These are phyloP conservation scores for Eucalyptus sp. DNA, from an alignment of 345 rosid species.

Conservation along the genomic window DNA sequence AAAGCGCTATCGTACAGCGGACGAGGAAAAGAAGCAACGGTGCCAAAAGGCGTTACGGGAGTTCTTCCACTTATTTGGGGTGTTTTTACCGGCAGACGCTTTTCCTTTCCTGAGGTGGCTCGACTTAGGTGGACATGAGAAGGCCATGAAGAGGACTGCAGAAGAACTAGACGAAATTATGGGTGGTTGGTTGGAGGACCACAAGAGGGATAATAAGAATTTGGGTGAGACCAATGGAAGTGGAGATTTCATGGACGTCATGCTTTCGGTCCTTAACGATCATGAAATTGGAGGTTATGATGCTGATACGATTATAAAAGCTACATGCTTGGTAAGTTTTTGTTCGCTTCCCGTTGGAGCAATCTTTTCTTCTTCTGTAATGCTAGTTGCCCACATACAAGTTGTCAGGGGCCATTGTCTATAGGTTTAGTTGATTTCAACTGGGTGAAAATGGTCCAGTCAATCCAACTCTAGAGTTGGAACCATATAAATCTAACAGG, in stretches of 20 bases:
- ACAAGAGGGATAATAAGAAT: background rate
- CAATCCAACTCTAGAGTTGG: background rate
- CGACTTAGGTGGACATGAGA: constrained; percentile 12
- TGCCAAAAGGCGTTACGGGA: background rate
- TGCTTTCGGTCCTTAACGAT: background rate
- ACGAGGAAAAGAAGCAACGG: background rate
- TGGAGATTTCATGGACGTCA: constrained; percentile 9
- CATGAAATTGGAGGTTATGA: background rate
- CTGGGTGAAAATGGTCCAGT: background rate
- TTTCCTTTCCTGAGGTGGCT: constrained; percentile 11
- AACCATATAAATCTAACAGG: background rate
- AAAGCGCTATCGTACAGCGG: constrained; percentile 8
- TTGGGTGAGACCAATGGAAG: background rate
- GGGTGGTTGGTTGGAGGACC: constrained; percentile 9
- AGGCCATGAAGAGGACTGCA: constrained; percentile 4
- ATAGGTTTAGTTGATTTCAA: background rate
- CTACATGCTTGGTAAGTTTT: background rate
- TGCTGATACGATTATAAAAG: background rate
- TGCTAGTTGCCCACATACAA: background rate
- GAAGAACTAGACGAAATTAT: background rate
- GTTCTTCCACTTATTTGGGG: background rate
- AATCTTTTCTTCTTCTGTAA: background rate
- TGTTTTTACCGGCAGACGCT: constrained; percentile 4
- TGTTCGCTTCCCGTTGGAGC: background rate
- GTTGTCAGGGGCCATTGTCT: background rate